Percentiles rank a stretch among this genome's conserved stretches.
phyloP scores from a whole-genome alignment of 1,139 yeast genomes.

The Magnusiomyces tetraspermus region DNA sequence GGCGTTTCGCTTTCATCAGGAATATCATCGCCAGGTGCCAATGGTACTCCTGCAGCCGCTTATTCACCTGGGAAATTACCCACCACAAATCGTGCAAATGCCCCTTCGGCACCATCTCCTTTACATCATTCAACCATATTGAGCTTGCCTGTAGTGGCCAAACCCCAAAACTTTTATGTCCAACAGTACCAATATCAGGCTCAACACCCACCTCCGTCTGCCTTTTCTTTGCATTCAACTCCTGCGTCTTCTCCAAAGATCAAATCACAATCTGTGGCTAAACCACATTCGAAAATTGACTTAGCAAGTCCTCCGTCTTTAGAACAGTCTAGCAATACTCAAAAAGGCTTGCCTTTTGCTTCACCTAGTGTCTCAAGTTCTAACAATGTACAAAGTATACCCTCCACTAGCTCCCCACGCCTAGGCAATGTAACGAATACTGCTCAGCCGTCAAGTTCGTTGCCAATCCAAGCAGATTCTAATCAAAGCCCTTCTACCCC shows the following conservation, averaged over 20 bases:
- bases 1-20: conserved; percentile 5
- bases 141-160: conserved; percentile 14
- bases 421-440: too few relatives aligned
- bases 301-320: not conserved
- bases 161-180: conserved; percentile 8
- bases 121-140: conserved; percentile 10
- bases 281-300: not conserved
- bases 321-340: not conserved
- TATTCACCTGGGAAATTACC: not conserved
- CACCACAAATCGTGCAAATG: not conserved
- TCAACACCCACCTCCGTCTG: not conserved
- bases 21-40: conserved; percentile 5
- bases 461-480: not conserved
- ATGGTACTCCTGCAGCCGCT: not conserved
- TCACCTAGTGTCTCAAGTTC: not conserved
- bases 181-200: not conserved
- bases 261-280: not conserved
- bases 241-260: not conserved
- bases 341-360: not conserved
- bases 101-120: conserved; percentile 7
- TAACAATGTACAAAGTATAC: not conserved
- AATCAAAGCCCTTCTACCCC: not conserved
- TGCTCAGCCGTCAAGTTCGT: too few relatives aligned
- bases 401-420: too few relatives aligned
- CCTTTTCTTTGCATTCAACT: not conserved